These are phyloP conservation scores for Phialophora tarda DNA, from an alignment of 2,329 filamentous ascomycete species.

Conservation along the genomic window DNA sequence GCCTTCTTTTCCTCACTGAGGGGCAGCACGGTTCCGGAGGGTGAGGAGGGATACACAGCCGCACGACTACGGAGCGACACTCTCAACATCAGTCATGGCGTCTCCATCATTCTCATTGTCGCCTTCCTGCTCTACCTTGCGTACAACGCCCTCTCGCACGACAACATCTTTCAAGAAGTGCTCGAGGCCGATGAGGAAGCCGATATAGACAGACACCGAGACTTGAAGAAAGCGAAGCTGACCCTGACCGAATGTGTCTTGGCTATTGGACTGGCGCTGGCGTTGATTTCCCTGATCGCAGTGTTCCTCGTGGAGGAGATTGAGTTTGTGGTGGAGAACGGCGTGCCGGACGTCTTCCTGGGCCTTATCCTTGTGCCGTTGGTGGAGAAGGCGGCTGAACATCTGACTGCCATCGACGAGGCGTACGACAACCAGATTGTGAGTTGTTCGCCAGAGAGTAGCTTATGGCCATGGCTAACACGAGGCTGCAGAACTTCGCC, in stretches of 20 bases:
- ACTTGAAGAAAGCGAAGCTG: conserved; percentile 68
- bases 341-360: conserved; percentile 64
- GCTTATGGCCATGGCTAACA: conserved; percentile 6
- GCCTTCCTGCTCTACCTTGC: conserved; percentile 70
- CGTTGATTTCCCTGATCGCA: conserved; percentile 74
- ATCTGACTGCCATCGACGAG: conserved; percentile 82
- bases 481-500: conserved; percentile 68
- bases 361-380: conserved; percentile 71
- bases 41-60: conserved; percentile 42
- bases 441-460: neutral
- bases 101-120: conserved; percentile 72
- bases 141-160: conserved; percentile 78
- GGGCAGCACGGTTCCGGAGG: conserved; percentile 56
- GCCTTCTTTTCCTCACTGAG: conserved; percentile 54
- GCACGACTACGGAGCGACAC: conserved; percentile 59
- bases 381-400: conserved; percentile 85
- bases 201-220: conserved; percentile 68
- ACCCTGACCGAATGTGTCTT: conserved; percentile 75
- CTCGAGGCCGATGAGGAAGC: conserved; percentile 72
- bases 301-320: conserved; percentile 77
- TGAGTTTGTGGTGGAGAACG: conserved; percentile 61
- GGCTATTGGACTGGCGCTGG: conserved; percentile 67
- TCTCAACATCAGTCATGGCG: conserved; percentile 71
- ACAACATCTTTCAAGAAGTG: conserved; percentile 76
- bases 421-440: conserved; percentile 73